Evolutionary conservation across 495 filamentous ascomycete species (phyloP).

Genomic region (Tuber calosporum): DNA sequence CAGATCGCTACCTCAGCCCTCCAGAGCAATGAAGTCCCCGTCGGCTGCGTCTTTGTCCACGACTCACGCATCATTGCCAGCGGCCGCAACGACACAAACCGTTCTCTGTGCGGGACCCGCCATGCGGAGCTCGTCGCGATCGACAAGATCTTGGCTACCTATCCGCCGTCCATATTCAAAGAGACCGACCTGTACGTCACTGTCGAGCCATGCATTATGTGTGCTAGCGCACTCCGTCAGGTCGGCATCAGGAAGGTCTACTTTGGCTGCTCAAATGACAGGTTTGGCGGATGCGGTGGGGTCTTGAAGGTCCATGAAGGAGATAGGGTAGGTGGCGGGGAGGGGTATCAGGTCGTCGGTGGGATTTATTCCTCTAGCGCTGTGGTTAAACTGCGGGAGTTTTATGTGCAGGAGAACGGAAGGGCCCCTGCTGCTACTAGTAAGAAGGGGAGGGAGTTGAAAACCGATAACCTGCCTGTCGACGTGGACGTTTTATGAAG

Average conservation of each 20-base stretch:
- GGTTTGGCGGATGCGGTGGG: slow-evolving; percentile 91
- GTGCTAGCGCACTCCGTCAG: slow-evolving; percentile 83
- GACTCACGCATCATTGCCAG: slow-evolving; percentile 63
- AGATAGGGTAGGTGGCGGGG: slow-evolving; percentile 46
- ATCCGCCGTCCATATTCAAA: slow-evolving; percentile 56
- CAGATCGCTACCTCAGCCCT: slow-evolving; percentile 70
- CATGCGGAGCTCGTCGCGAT: slow-evolving; percentile 93
- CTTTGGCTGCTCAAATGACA: slow-evolving; percentile 90
- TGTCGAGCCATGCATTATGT: slow-evolving; percentile 98
- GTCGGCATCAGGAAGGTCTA: slow-evolving; percentile 74
- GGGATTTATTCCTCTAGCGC: slow-evolving; percentile 81
- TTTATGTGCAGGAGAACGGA: slow-evolving; percentile 95
- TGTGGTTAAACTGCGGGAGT: slow-evolving; percentile 79
- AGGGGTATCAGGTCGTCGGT: slow-evolving; percentile 65
- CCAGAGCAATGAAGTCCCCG: slow-evolving; percentile 78
- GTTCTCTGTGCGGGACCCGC: slow-evolving; percentile 68
- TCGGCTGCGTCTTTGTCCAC: slow-evolving; percentile 88
- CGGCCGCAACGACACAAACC: slow-evolving; percentile 95
- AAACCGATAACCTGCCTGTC: slow-evolving; percentile 48
- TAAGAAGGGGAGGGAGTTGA: slow-evolving; percentile 50
- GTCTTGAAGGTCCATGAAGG: slow-evolving; percentile 79
- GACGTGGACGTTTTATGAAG: slow-evolving; percentile 11
- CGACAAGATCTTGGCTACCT: slow-evolving; percentile 51
- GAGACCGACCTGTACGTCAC: slow-evolving; percentile 87
- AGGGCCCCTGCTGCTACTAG: slow-evolving; percentile 46